phyloP scores from a whole-genome alignment of 768 basidiomycete genomes.

The Coprinopsis strossmayeri region DNA sequence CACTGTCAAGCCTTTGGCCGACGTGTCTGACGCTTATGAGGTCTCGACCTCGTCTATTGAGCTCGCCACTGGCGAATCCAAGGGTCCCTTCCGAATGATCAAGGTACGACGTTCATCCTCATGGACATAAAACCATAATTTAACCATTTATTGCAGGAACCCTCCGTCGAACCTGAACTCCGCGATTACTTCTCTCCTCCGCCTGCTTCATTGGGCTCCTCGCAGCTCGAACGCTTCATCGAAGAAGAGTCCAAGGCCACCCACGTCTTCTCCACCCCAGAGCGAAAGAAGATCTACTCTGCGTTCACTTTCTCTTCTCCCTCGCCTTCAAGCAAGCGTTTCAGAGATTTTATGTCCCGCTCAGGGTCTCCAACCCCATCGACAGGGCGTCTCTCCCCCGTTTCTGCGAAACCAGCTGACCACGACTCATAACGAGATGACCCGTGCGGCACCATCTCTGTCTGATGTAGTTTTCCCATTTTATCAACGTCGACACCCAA shows the following conservation, averaged over 20 bases:
- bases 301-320: conserved; percentile 78
- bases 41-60: conserved; percentile 17
- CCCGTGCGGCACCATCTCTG: conserved; percentile 7
- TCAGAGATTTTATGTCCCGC: conserved; percentile 33
- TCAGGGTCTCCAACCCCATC: conserved; percentile 22
- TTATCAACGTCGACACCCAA: not conserved
- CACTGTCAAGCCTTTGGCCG: conserved; percentile 72
- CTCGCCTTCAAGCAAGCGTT: conserved; percentile 52
- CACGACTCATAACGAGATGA: conserved; percentile 6
- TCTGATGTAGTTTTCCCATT: conserved; percentile 2
- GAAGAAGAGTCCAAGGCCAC: conserved; percentile 8
- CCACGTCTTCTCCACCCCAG: conserved; percentile 55
- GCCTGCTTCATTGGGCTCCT: conserved; percentile 21
- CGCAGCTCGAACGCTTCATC: conserved; percentile 17
- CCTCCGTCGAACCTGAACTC: conserved; percentile 50
- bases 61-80: conserved; percentile 25
- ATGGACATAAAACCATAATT: not conserved
- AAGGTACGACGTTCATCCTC: conserved; percentile 35
- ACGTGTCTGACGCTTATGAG: conserved; percentile 68
- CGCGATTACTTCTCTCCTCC: conserved; percentile 46
- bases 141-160: conserved; percentile 31
- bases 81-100: conserved; percentile 20
- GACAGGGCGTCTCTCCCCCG: not conserved
- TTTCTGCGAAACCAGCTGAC: not conserved
- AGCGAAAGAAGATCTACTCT: conserved; percentile 65